Conservation (phyloP, 345 rosid species). For the Balakata baccata region DNA sequence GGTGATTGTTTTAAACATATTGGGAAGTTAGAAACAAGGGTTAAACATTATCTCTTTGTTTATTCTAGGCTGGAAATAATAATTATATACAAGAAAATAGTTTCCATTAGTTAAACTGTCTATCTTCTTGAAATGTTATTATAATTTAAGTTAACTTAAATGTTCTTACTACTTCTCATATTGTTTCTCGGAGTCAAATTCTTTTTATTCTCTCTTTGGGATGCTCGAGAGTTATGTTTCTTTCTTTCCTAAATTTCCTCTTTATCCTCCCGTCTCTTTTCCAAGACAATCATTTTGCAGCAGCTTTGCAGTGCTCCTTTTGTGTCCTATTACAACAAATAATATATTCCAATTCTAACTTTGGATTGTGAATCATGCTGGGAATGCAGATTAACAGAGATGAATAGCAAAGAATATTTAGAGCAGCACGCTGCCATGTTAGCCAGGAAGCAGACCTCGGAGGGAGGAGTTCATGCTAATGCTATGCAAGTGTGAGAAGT, state of each 20-base stretch:
- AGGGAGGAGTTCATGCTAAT: background rate
- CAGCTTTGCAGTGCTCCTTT: background rate
- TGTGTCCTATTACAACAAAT: background rate
- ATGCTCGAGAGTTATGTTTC: too few species aligned
- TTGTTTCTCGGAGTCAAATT: too few species aligned
- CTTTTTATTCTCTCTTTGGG: too few species aligned
- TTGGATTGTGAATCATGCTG: conserved; percentile 1
- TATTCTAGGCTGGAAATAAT: background rate
- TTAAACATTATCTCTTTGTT: background rate
- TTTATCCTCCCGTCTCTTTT: too few species aligned
- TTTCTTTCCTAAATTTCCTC: too few species aligned
- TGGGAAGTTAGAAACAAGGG: too few species aligned
- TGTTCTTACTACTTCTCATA: background rate
- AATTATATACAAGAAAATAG: background rate
- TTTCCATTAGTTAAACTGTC: background rate
- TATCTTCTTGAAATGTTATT: background rate
- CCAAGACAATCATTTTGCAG: too few species aligned
- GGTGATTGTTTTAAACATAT: background rate
- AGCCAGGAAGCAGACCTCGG: conserved; percentile 28
- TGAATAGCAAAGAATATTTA: conserved; percentile 95
- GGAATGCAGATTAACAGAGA: conserved; percentile 71
- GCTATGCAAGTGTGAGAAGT: background rate
- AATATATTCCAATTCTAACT: background rate
- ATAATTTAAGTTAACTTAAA: background rate
- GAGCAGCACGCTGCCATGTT: conserved; percentile 56